Conservation (phyloP, 495 filamentous ascomycete species). For the Hypomontagnella submonticulosa region DNA sequence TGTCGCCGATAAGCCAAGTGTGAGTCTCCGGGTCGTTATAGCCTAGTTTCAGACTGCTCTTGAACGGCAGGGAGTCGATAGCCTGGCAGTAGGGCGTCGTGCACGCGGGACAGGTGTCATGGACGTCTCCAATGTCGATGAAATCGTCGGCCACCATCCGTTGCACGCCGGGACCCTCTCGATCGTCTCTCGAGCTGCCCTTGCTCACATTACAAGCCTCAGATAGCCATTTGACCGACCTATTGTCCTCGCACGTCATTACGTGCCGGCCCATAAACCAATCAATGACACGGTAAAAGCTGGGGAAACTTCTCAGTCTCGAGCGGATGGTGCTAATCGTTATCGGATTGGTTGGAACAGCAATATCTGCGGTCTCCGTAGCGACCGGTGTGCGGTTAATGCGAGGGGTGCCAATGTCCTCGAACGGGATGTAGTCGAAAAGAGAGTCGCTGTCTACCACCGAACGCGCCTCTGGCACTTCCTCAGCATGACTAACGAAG, state of each 20-base stretch:
- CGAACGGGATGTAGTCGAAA: constrained; percentile 24
- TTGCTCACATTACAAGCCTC: background rate
- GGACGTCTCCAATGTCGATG: constrained; percentile 44
- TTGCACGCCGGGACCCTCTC: background rate
- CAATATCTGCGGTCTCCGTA: background rate
- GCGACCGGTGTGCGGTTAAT: background rate
- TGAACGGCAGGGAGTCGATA: constrained; percentile 42
- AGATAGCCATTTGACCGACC: background rate
- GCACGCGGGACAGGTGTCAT: constrained; percentile 44
- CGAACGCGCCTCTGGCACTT: constrained; percentile 7
- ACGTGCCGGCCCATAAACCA: constrained; percentile 35
- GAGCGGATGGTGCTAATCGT: background rate
- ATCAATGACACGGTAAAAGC: constrained; percentile 13
- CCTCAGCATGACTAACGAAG: constrained; percentile 23
- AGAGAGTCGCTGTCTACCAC: constrained; percentile 18
- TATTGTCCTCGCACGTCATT: background rate
- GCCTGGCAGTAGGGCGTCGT: constrained; percentile 42
- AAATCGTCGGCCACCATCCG: constrained; percentile 27
- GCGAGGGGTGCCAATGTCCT: constrained; percentile 8
- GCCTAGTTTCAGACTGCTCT: constrained; percentile 34
- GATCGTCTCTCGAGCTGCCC: background rate
- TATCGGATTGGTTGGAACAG: background rate
- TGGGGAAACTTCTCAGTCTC: constrained; percentile 15
- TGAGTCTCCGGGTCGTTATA: constrained; percentile 43
- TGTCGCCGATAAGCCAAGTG: constrained; percentile 42